These are phyloP conservation scores for Leccinum cinnamomeum DNA, from an alignment of 1,284 basidiomycete species.

Conservation along the genomic window DNA sequence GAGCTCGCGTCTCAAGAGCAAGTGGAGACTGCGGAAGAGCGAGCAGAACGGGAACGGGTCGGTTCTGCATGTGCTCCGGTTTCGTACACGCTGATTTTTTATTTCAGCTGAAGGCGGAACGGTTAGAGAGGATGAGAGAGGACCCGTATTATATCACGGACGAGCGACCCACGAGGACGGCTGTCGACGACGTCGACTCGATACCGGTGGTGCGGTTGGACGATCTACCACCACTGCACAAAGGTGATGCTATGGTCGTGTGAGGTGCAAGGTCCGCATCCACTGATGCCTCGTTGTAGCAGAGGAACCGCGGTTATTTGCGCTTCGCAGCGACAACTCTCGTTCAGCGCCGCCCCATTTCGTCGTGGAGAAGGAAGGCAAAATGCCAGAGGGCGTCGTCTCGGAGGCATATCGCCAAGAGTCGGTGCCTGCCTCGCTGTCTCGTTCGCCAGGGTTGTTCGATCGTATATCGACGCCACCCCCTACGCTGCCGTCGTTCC, in stretches of 20 bases:
- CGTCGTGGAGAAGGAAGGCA: slow-evolving; percentile 76
- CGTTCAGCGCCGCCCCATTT: slow-evolving; percentile 41
- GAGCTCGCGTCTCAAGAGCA: slow-evolving; percentile 31
- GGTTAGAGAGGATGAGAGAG: slow-evolving; percentile 70
- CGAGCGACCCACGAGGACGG: slow-evolving; percentile 45
- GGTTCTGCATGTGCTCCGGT: slow-evolving; percentile 22
- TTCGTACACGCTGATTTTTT: background rate
- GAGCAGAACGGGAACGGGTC: slow-evolving; percentile 58
- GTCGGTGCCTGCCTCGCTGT: slow-evolving; percentile 28
- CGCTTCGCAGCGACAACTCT: slow-evolving; percentile 39
- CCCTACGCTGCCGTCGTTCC: slow-evolving; percentile 49
- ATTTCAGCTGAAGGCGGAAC: slow-evolving; percentile 61
- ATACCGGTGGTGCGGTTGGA: slow-evolving; percentile 87
- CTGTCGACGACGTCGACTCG: slow-evolving; percentile 69
- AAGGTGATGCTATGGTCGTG: slow-evolving; percentile 31
- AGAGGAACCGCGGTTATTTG: slow-evolving; percentile 40
- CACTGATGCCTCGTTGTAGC: slow-evolving; percentile 14
- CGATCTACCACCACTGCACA: slow-evolving; percentile 49
- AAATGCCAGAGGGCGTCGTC: slow-evolving; percentile 74
- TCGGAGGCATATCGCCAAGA: slow-evolving; percentile 23
- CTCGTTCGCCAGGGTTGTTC: slow-evolving; percentile 29
- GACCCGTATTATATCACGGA: slow-evolving; percentile 90
- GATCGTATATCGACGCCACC: slow-evolving; percentile 40
- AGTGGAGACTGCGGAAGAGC: slow-evolving; percentile 58
- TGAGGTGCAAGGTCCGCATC: background rate